A percentile compares a stretch with the other conserved stretches of the same genome.
phyloP scores from a whole-genome alignment of 2,329 filamentous ascomycete genomes.

The Fusarium nanum region DNA sequence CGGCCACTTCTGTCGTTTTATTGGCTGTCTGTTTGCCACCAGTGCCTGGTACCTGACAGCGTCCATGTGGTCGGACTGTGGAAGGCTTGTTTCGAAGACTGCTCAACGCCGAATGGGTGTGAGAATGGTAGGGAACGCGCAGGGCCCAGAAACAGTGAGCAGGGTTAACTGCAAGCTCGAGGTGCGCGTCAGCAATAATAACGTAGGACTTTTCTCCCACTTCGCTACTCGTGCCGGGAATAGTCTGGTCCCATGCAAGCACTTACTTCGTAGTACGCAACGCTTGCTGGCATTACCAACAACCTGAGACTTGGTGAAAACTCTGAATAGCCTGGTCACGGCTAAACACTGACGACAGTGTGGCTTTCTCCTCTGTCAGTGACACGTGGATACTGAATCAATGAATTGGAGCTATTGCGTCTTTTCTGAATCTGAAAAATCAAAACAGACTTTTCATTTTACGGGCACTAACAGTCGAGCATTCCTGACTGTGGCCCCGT shows the following conservation, averaged over 20 bases:
- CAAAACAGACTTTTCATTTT: constrained; percentile 33
- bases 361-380: constrained; percentile 19
- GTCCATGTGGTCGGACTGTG: constrained; percentile 54
- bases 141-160: constrained; percentile 8
- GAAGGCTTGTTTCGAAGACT: constrained; percentile 50
- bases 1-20: constrained; percentile 29
- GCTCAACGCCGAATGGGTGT: constrained; percentile 24
- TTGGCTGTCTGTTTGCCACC: constrained; percentile 48
- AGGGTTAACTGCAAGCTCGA: constrained; percentile 14
- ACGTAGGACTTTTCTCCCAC: constrained; percentile 12
- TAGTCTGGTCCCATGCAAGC: constrained; percentile 35
- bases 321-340: constrained; percentile 21
- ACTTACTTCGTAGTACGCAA: constrained; percentile 26
- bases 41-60: constrained; percentile 58
- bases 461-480: constrained; percentile 27
- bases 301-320: constrained; percentile 34
- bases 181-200: constrained; percentile 22
- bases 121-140: constrained; percentile 20
- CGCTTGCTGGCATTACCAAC: constrained; percentile 15
- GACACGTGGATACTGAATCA: constrained; percentile 36
- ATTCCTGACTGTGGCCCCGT: constrained; percentile 15
- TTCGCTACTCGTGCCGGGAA: constrained; percentile 14
- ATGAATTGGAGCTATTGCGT: constrained; percentile 19
- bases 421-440: constrained; percentile 21
- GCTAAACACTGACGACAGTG: constrained; percentile 26